Conservation (phyloP, 23 red algal species). For the Gracilaria vermiculophylla region DNA sequence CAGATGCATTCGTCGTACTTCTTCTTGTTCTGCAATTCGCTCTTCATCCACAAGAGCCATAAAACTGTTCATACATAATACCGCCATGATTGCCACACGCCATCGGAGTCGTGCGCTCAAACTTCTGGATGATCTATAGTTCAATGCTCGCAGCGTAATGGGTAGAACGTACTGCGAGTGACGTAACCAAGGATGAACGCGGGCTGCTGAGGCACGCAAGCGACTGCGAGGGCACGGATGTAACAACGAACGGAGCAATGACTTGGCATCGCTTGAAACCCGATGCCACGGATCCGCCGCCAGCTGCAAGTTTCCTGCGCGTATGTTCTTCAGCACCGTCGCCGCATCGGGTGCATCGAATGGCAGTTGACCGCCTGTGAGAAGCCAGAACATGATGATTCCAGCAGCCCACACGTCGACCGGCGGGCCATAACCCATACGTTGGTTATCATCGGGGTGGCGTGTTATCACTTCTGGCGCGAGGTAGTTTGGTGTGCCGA, state of each 20-base stretch:
- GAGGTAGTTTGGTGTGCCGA: constrained; percentile 72
- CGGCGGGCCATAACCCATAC: constrained; percentile 52
- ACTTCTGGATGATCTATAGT: constrained; percentile 1
- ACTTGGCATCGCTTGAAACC: constrained; percentile 37
- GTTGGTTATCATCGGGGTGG: constrained; percentile 4
- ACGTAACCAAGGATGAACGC: constrained; percentile 31
- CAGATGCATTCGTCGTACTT: neutral
- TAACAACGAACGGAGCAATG: constrained; percentile 31
- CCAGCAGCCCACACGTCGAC: constrained; percentile 74
- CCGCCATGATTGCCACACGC: constrained; percentile 1
- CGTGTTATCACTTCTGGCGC: constrained; percentile 74
- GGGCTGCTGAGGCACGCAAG: constrained; percentile 17
- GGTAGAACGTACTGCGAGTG: constrained; percentile 35
- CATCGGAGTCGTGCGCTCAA: neutral
- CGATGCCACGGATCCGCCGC: constrained; percentile 1
- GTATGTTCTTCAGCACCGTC: constrained; percentile 44
- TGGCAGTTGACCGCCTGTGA: constrained; percentile 47
- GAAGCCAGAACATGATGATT: constrained; percentile 58
- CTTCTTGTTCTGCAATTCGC: neutral
- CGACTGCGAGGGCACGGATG: constrained; percentile 31
- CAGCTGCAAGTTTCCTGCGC: neutral
- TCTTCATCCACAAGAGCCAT: neutral
- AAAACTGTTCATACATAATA: neutral
- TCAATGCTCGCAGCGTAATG: neutral
- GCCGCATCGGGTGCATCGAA: constrained; percentile 44